phyloP scores from a whole-genome alignment of 179 eudicot species.

The Drosera spatulata region DNA sequence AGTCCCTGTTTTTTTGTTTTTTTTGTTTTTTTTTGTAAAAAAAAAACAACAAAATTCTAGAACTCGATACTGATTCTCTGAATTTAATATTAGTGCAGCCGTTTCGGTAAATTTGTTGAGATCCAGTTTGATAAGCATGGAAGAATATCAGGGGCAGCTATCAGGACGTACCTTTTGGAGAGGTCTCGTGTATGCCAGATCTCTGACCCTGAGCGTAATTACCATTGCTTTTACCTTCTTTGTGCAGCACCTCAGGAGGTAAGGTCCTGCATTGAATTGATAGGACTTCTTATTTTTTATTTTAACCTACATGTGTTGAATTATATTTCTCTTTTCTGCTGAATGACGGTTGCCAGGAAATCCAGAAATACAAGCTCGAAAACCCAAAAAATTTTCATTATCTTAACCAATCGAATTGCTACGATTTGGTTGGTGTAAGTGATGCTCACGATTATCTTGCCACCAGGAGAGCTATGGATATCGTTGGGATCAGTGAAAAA shows the following conservation, averaged over 20 bases:
- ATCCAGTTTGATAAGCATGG: constrained; percentile 97
- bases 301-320: too few species aligned
- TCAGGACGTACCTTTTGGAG: constrained; percentile 94
- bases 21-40: too few species aligned
- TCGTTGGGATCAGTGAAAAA: constrained; percentile 78
- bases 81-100: constrained; percentile 44
- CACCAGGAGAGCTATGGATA: constrained; percentile 95
- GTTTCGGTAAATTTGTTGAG: constrained; percentile 98
- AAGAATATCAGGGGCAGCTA: constrained; percentile 98
- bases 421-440: constrained; percentile 66
- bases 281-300: constrained; percentile 1
- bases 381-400: constrained; percentile 73
- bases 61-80: constrained; percentile 6
- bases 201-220: constrained; percentile 90
- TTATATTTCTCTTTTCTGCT: neutral
- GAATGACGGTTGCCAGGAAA: constrained; percentile 40
- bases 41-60: too few species aligned
- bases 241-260: constrained; percentile 99
- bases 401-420: constrained; percentile 91
- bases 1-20: too few species aligned
- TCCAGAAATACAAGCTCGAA: constrained; percentile 69
- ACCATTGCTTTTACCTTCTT: constrained; percentile 96
- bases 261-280: constrained; percentile 2
- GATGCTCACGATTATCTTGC: constrained; percentile 93
- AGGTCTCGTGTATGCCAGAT: constrained; percentile 97